These are phyloP conservation scores for Cladosporium sphaerospermum DNA, from an alignment of 2,329 filamentous ascomycete genomes.

Conservation along the genomic window DNA sequence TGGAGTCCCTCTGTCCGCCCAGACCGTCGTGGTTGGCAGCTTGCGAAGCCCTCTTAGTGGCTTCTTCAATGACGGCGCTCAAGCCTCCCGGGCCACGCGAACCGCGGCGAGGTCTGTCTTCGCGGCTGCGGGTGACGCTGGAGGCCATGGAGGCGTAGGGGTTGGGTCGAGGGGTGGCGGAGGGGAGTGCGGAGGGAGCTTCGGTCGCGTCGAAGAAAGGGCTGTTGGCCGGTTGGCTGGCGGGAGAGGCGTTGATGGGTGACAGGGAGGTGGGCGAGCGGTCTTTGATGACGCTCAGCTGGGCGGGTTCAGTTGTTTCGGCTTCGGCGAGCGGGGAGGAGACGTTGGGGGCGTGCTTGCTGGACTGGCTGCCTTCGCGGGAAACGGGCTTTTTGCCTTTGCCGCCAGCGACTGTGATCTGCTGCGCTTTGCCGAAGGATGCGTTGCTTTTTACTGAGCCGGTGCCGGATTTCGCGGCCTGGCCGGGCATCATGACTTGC, in stretches of 20 bases:
- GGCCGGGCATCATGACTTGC: conserved; percentile 36
- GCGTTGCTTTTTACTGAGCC: conserved; percentile 35
- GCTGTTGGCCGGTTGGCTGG: conserved; percentile 23
- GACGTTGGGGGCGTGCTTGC: conserved; percentile 22
- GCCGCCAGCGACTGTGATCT: conserved; percentile 38
- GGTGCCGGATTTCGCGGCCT: conserved; percentile 18
- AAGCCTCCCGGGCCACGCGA: conserved; percentile 25
- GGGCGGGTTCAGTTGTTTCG: conserved; percentile 24
- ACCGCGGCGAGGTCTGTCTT: conserved; percentile 17
- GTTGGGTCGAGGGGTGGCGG: conserved; percentile 26
- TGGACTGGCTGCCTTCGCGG: conserved; percentile 21
- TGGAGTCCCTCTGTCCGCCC: conserved; percentile 23
- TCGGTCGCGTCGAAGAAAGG: conserved; percentile 32
- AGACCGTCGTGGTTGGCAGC: conserved; percentile 19
- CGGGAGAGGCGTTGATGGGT: conserved; percentile 13
- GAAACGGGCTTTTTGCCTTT: conserved; percentile 26
- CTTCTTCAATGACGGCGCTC: conserved; percentile 43
- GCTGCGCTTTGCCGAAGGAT: conserved; percentile 39
- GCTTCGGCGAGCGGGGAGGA: conserved; percentile 29
- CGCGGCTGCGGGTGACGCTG: conserved; percentile 16
- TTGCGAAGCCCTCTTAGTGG: conserved; percentile 30
- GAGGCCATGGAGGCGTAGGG: conserved; percentile 34
- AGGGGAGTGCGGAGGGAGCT: conserved; percentile 12
- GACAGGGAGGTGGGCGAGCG: conserved; percentile 4
- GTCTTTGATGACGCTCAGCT: conserved; percentile 25